Conservation (phyloP, 352 stramenopile genomes). For the Globisporangium mamillatum region DNA sequence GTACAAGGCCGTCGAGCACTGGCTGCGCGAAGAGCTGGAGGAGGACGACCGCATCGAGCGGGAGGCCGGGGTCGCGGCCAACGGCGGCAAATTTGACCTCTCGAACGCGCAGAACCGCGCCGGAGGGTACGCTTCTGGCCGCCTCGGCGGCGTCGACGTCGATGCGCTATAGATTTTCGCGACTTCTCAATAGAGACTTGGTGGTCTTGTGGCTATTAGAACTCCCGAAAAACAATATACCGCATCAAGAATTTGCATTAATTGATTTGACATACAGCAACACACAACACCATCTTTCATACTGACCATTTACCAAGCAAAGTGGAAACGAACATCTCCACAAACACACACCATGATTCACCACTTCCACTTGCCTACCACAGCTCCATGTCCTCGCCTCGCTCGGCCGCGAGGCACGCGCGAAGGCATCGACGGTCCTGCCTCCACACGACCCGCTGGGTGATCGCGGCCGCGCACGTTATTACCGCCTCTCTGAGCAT, state of each 20-base stretch:
- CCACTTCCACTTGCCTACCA: not conserved
- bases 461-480: not conserved
- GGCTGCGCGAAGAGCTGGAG: slow-evolving; percentile 90
- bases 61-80: slow-evolving; percentile 41
- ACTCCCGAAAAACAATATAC: not conserved
- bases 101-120: slow-evolving; percentile 74
- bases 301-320: not conserved
- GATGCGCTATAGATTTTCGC: slow-evolving; percentile 16
- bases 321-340: not conserved
- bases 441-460: not conserved
- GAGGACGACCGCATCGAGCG: slow-evolving; percentile 70
- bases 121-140: slow-evolving; percentile 66
- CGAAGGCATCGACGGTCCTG: not conserved
- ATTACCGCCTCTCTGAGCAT: not conserved
- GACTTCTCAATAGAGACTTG: not conserved
- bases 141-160: slow-evolving; percentile 63
- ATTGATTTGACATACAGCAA: not conserved
- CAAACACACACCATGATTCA: not conserved
- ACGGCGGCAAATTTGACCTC: slow-evolving; percentile 41
- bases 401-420: not conserved
- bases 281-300: too few species aligned
- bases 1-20: slow-evolving; percentile 90
- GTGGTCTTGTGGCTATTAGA: not conserved
- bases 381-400: not conserved
- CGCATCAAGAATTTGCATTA: not conserved